Base-by-base conservation (phyloP, 306 rosid genomes). In the Sophora flavescens region DNA sequence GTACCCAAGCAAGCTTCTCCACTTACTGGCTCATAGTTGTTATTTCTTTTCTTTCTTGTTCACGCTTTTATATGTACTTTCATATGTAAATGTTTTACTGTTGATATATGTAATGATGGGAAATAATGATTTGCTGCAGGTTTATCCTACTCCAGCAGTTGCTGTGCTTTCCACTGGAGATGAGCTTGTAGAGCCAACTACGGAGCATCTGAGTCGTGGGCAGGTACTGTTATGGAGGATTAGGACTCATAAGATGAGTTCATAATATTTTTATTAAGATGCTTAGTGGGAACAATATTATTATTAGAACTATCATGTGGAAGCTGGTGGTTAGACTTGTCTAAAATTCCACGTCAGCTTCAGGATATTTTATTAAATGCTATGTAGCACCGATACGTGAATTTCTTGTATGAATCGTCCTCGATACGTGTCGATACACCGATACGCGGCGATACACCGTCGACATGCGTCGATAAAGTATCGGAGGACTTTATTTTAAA, bases 141-240 rank as follows among this genome's bases (percentile, higher is more conserved):
- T 94, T 8, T 89, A 87, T 81, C 88, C 93, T 47, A 76, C 85
- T 41, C 97, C 98, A 52, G 80, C 73, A 33, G 45, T 94, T 56
- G 97, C 85, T 63, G 95, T 94, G 74, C 97, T 94, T 82, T 94
- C 97, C 26, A 92, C 98, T 0, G 97, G 98, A 53, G 98, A 94
- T 16, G 98, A 94, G 72, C 97, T 94, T 80, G 93, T 89, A 50
- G 97, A 94, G 78, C 93, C 92, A 70, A 58, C 86, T 51, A 91
- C 91, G 26, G 76, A 61, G 38, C 70, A 84, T 81, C 70, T 94
- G 57, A 53, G 83, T 65, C 92, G 89, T 74, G 97, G 97, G 69
- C 95, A 94, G 98, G 96, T 94, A 90, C 56, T 65, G 51, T 74
- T 72, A 26, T 82, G 50, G 50, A 67, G 38, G 67, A 47, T 50